phyloP scores from a whole-genome alignment of 2,329 filamentous ascomycete species.

The Tetracladium maxilliforme region DNA sequence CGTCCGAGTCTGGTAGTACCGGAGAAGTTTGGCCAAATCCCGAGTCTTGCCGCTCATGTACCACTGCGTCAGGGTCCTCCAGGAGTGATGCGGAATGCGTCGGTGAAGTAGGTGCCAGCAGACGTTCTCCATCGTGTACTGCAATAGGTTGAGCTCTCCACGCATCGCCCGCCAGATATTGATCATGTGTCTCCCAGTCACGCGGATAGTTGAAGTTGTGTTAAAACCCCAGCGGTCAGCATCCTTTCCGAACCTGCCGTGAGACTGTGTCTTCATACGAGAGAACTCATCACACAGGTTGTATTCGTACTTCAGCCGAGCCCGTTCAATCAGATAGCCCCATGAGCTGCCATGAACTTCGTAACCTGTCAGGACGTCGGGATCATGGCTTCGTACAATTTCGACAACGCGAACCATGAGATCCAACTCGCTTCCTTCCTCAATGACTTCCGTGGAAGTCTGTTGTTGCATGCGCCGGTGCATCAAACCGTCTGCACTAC shows the following conservation, averaged over 20 bases:
- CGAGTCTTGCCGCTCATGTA: conserved; percentile 53
- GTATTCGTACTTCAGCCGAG: conserved; percentile 73
- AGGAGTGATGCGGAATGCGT: conserved; percentile 77
- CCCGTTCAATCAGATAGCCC: conserved; percentile 90
- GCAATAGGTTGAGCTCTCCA: conserved; percentile 76
- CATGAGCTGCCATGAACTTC: conserved; percentile 89
- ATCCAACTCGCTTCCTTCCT: conserved; percentile 70
- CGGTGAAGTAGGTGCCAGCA: conserved; percentile 80
- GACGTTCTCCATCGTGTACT: conserved; percentile 95
- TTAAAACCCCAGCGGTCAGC: conserved; percentile 88
- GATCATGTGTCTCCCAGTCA: conserved; percentile 93
- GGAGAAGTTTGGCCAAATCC: conserved; percentile 59
- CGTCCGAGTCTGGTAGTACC: conserved; percentile 64
- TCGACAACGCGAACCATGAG: conserved; percentile 75
- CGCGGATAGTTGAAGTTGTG: conserved; percentile 76
- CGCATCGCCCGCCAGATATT: conserved; percentile 97
- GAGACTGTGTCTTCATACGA: conserved; percentile 69
- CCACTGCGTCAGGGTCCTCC: conserved; percentile 69
- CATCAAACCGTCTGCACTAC: conserved; percentile 47
- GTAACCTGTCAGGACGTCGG: conserved; percentile 86
- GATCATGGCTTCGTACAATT: conserved; percentile 71
- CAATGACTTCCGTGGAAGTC: conserved; percentile 47
- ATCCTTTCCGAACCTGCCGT: conserved; percentile 75
- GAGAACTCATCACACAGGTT: conserved; percentile 86
- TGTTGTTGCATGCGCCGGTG: conserved; percentile 47